A percentile compares a stretch with the other conserved stretches of the same genome.
phyloP scores from a whole-genome alignment of 768 basidiomycete genomes.

The Pleurotus eryngii region DNA sequence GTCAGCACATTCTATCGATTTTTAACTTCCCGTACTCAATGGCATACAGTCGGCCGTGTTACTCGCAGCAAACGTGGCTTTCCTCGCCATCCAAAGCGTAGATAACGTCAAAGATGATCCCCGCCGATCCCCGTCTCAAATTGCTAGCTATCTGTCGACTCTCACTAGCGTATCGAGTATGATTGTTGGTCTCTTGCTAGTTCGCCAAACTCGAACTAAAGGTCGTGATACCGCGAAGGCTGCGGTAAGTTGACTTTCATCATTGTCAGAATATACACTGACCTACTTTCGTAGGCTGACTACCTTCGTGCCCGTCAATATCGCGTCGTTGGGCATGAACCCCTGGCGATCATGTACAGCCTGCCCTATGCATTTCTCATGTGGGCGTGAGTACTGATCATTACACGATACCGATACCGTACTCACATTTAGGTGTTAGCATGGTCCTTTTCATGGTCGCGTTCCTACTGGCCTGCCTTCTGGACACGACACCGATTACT shows the following conservation, averaged over 20 bases:
- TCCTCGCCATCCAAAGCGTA: slow-evolving; percentile 44
- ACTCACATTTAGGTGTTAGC: slow-evolving; percentile 15
- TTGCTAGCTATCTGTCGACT: slow-evolving; percentile 42
- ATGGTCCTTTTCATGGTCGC: slow-evolving; percentile 30
- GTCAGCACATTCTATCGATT: slow-evolving; percentile 23
- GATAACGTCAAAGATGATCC: slow-evolving; percentile 14
- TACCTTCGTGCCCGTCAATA: slow-evolving; percentile 19
- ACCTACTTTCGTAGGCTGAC: slow-evolving; percentile 13
- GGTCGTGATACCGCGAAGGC: slow-evolving; percentile 24
- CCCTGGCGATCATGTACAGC: slow-evolving; percentile 35
- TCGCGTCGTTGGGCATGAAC: slow-evolving; percentile 25
- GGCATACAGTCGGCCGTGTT: slow-evolving; percentile 42
- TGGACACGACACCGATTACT: slow-evolving; percentile 17
- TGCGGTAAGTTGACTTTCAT: slow-evolving; percentile 25
- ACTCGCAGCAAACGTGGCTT: slow-evolving; percentile 44
- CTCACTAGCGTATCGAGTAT: slow-evolving; percentile 39
- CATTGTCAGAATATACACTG: slow-evolving; percentile 3
- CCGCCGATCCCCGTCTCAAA: slow-evolving; percentile 26
- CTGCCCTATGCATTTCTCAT: slow-evolving; percentile 38
- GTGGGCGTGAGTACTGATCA: slow-evolving; percentile 30
- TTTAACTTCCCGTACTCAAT: background rate
- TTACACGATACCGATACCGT: background rate
- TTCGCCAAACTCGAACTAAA: slow-evolving; percentile 36
- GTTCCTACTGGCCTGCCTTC: slow-evolving; percentile 27
- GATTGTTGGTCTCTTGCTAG: slow-evolving; percentile 39